These are phyloP conservation scores for Aspergillus amoenus DNA, from an alignment of 2,329 filamentous ascomycete species.

Conservation along the genomic window DNA sequence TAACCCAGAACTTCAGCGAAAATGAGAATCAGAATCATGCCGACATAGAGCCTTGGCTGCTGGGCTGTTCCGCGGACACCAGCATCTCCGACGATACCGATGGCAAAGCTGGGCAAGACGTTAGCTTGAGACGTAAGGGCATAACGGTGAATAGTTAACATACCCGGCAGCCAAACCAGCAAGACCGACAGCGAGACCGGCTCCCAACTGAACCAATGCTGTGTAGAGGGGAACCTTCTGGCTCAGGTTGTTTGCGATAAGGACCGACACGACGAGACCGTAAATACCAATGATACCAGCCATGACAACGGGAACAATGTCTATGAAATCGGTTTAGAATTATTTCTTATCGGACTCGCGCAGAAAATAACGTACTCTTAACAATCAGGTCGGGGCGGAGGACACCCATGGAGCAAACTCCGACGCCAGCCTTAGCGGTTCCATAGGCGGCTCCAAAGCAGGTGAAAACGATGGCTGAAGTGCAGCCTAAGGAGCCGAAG, in stretches of 20 bases:
- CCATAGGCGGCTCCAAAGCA: conserved; percentile 96
- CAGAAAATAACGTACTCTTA: conserved; percentile 74
- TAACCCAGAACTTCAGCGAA: conserved; percentile 97
- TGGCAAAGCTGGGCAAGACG: conserved; percentile 63
- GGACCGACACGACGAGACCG: conserved; percentile 82
- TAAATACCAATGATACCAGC: conserved; percentile 99
- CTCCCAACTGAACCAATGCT: conserved; percentile 81
- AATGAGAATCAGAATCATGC: conserved; percentile 99
- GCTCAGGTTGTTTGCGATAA: conserved; percentile 76
- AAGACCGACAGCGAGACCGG: conserved; percentile 77
- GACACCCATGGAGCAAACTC: conserved; percentile 98
- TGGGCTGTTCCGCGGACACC: conserved; percentile 54
- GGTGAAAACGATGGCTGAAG: conserved; percentile 91
- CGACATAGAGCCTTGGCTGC: conserved; percentile 72
- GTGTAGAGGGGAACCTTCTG: conserved; percentile 74
- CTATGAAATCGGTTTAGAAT: conserved; percentile 48
- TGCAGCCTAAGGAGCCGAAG: conserved; percentile 97
- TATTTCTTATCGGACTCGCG: background rate
- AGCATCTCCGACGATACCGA: conserved; percentile 72
- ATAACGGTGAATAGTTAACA: conserved; percentile 17
- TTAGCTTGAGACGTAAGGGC: background rate
- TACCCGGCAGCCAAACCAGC: conserved; percentile 75
- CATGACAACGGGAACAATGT: conserved; percentile 99
- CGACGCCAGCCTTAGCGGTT: conserved; percentile 98
- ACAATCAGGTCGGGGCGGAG: conserved; percentile 96